Base-by-base conservation (phyloP, 805 yeast genomes). In the Zygoascus biomembranicola region DNA sequence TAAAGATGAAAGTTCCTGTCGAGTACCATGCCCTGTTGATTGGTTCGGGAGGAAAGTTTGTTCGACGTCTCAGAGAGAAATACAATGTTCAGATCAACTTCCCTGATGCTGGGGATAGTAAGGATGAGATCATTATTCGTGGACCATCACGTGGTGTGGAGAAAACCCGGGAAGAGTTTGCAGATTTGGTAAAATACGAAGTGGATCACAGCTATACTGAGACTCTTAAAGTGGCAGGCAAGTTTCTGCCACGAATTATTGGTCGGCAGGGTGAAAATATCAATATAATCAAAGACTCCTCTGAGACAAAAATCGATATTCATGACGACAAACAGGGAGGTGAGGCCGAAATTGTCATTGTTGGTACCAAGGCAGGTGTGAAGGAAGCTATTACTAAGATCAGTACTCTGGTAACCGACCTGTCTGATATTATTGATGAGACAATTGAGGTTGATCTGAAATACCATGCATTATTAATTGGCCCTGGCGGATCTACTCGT, bases 61-160 rank as follows among this genome's bases (percentile, higher is more conserved):
- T 87, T 60, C 82, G 82, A 65, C 85, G 95, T 67, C 77, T 94
- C 66, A 92, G 86, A 69, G 90, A 87, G 54, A 89, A 88, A 70
- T 92, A 94, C 73, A 79, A 78, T 57, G 97, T 92, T 43, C 75
- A 75, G 57, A 85, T 94, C 62, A 75, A 80, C 62, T 89, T 94
- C 76, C 95, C 95, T 37, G 69, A 77, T 57, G 47, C 49, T 50
- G 51, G 60, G 35, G 55, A 50, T 45, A 50, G 57, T 58, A 46
- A 75, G 62, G 78, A 81, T 63, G 94, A 87, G 61, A 82, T 85
- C 43, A 74, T 78, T 43, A 78, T 92, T 55, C 82, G 83, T 63
- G 97, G 97, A 52, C 95, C 97, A 49, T 87, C 97, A 26, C 85
- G 84, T 69, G 94, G 92, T 61, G 98, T 87, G 35, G 76, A 80